Evolutionary conservation across 1,139 yeast genomes (phyloP), one percentile per base, ranked within the genome.

Genomic region (Kurtzmaniella quercitrusa): DNA sequence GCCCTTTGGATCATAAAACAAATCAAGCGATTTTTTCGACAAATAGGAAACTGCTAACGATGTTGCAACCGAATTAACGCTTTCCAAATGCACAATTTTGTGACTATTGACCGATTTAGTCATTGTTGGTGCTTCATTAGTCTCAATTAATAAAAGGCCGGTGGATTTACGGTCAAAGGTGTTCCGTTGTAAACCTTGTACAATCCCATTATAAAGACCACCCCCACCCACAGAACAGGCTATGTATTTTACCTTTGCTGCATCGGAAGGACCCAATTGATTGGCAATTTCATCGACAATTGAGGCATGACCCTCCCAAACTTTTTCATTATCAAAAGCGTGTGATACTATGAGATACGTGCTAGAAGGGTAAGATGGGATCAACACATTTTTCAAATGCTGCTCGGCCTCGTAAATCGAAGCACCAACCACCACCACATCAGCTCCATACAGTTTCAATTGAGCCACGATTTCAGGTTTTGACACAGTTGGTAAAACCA

Each of bases 141-240:
- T 79, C 56, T 84, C 45, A 6, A 42, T 38, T 89, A 6, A 80
- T 71, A 1, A 80, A 78, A 80, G 55, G 1, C 80, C 63, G 1
- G 80, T 76, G 1, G 76, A 70, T 18, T 60, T 54, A 14, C n/a
- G n/a, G 21, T 55, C 45, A 47, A 76, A 52, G 2, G 62, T 59
- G 48, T 74, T 61, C 36, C 67, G 61, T 37, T 66, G 59, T 45
- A 83, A 56, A 0, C 91, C 91, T 44, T 63, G 59, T 36, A 79
- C 74, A 5, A 84, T 61, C 0, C 93, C 93, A 52, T 74, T 71
- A 61, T 76, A 82, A 23, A 84, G 67, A 0, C 93, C 91, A 5
- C 89, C 91, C 4, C 91, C 93, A 7, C 91, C 93, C 40, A 80
- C 80, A 21, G 88, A 78, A 52, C 87, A 75, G 0, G 82, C 78